Percentiles rank a stretch among this genome's conserved stretches.
Conservation (phyloP, 257 asterid genomes). For the Mentha longifolia region DNA sequence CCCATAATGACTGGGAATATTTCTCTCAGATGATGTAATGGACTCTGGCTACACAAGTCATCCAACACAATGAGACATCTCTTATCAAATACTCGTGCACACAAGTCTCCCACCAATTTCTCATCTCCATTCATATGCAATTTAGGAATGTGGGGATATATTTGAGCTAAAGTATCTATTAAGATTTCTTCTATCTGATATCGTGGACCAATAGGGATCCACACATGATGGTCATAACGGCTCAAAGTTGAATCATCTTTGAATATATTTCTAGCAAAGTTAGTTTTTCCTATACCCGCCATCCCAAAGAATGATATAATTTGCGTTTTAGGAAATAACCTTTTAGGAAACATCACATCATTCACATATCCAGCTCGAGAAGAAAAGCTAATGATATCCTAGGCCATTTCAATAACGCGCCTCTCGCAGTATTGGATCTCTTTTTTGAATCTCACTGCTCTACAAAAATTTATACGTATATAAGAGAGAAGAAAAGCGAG, state of each 20-base stretch:
- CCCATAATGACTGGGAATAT: not conserved
- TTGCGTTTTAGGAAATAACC: not conserved
- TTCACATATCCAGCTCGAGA: no score
- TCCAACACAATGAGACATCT: not conserved
- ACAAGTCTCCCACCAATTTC: not conserved
- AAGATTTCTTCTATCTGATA: not conserved
- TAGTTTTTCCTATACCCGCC: conserved; percentile 18
- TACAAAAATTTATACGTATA: no score
- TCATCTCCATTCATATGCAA: not conserved
- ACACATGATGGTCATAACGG: not conserved
- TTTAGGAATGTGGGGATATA: no score
- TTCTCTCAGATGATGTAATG: not conserved
- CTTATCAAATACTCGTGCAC: not conserved
- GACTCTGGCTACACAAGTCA: not conserved
- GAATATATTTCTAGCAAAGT: not conserved
- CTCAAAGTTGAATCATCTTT: not conserved
- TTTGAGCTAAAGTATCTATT: not conserved
- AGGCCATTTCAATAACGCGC: no score
- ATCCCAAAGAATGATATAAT: not conserved
- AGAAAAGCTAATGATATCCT: no score
- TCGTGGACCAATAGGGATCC: not conserved
- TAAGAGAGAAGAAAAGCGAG: no score
- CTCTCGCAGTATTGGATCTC: no score
- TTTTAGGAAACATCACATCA: not conserved
- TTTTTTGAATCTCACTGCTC: no score